These are phyloP conservation scores for Xylaria sp. DNA, from an alignment of 495 filamentous ascomycete genomes.

Conservation along the genomic window DNA sequence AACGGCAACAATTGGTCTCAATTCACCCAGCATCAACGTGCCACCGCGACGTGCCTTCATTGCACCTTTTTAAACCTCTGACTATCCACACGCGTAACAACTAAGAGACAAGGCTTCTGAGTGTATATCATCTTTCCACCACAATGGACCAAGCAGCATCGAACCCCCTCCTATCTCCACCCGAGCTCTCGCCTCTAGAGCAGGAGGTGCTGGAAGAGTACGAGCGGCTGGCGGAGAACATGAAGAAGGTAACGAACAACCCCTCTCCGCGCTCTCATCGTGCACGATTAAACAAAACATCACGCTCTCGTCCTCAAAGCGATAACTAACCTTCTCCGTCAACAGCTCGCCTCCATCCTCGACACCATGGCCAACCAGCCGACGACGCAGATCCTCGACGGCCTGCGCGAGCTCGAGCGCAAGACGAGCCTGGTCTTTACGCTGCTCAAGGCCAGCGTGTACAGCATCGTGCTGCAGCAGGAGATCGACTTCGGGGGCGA, in stretches of 20 bases:
- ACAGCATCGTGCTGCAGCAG: slow-evolving; percentile 97
- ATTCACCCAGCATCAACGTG: background rate
- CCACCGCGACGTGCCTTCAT: slow-evolving; percentile 8
- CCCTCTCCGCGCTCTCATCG: background rate
- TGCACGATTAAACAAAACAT: background rate
- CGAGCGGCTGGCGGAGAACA: slow-evolving; percentile 81
- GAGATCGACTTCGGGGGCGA: slow-evolving; percentile 73
- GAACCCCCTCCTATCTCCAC: slow-evolving; percentile 45
- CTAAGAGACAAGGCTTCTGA: background rate
- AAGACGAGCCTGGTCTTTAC: slow-evolving; percentile 96
- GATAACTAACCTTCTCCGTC: background rate
- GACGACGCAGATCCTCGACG: slow-evolving; percentile 77
- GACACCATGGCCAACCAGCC: slow-evolving; percentile 68
- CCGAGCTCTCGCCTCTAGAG: slow-evolving; percentile 76
- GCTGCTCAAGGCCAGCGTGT: slow-evolving; percentile 94
- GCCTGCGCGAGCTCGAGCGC: slow-evolving; percentile 84
- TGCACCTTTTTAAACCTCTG: background rate
- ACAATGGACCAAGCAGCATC: slow-evolving; percentile 19
- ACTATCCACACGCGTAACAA: background rate
- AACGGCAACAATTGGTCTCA: background rate
- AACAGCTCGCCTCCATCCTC: slow-evolving; percentile 66
- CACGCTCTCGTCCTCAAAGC: background rate
- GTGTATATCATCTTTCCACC: background rate
- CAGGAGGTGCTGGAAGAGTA: slow-evolving; percentile 97
- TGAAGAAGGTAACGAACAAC: slow-evolving; percentile 75